phyloP scores from a whole-genome alignment of 2,329 filamentous ascomycete species.

The Fusarium lateritium region DNA sequence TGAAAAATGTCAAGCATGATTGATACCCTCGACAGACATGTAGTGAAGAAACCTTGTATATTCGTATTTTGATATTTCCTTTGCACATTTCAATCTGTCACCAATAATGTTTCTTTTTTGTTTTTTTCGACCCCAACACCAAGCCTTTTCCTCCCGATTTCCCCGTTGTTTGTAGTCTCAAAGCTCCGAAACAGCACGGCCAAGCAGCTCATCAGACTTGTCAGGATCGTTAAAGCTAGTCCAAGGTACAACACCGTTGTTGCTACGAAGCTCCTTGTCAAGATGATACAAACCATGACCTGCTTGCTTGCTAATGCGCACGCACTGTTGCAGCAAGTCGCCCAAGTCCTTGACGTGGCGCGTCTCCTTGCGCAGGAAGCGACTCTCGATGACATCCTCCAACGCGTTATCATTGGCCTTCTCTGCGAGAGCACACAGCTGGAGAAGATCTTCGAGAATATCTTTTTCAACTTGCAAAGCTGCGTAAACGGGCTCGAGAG shows the following conservation, averaged over 20 bases:
- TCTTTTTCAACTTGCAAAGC: conserved; percentile 9
- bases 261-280: conserved; percentile 15
- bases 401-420: conserved; percentile 11
- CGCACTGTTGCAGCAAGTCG: conserved; percentile 17
- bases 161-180: neutral
- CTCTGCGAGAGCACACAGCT: conserved; percentile 2
- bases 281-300: conserved; percentile 21
- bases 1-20: too few species aligned
- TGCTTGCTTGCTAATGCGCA: conserved; percentile 13
- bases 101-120: too few species aligned
- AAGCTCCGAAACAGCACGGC: neutral
- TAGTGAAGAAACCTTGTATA: neutral
- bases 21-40: neutral
- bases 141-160: too few species aligned
- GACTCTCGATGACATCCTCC: conserved; percentile 15
- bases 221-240: conserved; percentile 15
- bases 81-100: too few species aligned
- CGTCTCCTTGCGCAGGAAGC: conserved; percentile 23
- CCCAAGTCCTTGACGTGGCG: conserved; percentile 18
- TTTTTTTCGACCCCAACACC: too few species aligned
- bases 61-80: neutral
- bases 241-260: conserved; percentile 15
- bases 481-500: conserved; percentile 6
- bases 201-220: conserved; percentile 14
- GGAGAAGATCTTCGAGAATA: conserved; percentile 8